Evolutionary conservation across 2,329 filamentous ascomycete species (phyloP), one percentile per base, ranked within the genome.

Genomic region (Claviceps spartinae): DNA sequence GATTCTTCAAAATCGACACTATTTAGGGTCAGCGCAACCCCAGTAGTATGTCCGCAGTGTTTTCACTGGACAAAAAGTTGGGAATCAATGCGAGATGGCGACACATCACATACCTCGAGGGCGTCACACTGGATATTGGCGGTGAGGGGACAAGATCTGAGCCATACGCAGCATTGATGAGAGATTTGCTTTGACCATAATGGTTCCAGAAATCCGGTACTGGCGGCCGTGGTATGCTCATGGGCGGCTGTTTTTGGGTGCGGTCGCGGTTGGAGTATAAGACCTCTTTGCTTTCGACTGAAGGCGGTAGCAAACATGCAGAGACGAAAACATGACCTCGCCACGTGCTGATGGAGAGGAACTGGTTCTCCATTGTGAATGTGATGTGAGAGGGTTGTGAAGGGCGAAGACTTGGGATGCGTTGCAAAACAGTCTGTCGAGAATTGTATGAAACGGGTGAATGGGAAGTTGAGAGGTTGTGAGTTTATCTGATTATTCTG

Each of bases 181-280:
- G 7, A 43, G 41, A n/a, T 42, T 43, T 20, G 30, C 30, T 30
- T 22, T 14, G 48, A n/a, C 40, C 30, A 3, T 37, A 41, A 41
- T 50, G 48, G 5, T 50, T 44, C 48, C 48, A 50, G 26, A 36
- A 45, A 45, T 50, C 34, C 3, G 48, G 48, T 18, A 50, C 41
- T 13, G 48, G 48, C 26, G 41, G 41, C 30, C 34, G 22, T 37
- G 41, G 14, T n/a, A 30, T 37, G 14, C 13, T 5, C 34, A 26
- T 18, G 16, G 5, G 40, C 2, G 26, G 4, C 18, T 18, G 37
- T 5, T 9, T 26, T 9, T 36, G 40, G 6, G 30, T 36, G 9
- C 20, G 6, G n/a, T 34, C 13, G 41, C 48, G 16, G 18, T 50
- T 20, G 11, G 26, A 13, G 20, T 45, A 44, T 11, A 26, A 37